Evolutionary conservation across 345 rosid species (phyloP).

Genomic region (Syzygium aqueum): DNA sequence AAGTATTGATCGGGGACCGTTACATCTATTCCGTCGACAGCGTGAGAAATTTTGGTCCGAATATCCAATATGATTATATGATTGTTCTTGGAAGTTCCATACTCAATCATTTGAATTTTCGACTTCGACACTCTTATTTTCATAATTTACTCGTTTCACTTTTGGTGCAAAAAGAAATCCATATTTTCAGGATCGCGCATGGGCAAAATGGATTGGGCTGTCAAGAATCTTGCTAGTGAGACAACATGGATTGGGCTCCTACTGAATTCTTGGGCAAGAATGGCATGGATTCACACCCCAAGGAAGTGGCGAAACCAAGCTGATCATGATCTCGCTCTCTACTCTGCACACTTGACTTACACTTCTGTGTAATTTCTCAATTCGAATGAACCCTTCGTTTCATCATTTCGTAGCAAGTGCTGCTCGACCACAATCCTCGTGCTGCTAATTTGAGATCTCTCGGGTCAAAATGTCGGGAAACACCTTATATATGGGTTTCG

Average conservation of each 20-base stretch:
- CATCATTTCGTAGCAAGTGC: not conserved
- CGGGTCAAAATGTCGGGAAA: rapidly evolving
- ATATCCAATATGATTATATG: not conserved
- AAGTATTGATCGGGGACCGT: not conserved
- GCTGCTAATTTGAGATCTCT: not conserved
- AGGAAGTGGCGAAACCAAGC: not conserved
- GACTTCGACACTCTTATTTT: not conserved
- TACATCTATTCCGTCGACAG: not conserved
- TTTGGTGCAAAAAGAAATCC: not conserved
- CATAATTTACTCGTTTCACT: not conserved
- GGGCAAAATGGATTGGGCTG: not conserved
- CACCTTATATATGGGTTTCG: rapidly evolving
- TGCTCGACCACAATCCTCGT: not conserved
- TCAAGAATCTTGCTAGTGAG: not conserved
- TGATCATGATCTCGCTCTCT: not conserved
- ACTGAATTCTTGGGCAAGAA: not conserved
- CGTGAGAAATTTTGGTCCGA: not conserved
- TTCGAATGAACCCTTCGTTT: not conserved
- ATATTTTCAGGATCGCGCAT: not conserved
- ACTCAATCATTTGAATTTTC: not conserved
- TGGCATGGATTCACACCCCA: not conserved
- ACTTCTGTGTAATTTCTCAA: not conserved
- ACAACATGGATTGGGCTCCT: not conserved
- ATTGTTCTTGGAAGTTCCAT: not conserved
- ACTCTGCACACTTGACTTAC: not conserved